Evolutionary conservation across 2,329 filamentous ascomycete genomes (phyloP).

Genomic region (Colletotrichum tropicale): DNA sequence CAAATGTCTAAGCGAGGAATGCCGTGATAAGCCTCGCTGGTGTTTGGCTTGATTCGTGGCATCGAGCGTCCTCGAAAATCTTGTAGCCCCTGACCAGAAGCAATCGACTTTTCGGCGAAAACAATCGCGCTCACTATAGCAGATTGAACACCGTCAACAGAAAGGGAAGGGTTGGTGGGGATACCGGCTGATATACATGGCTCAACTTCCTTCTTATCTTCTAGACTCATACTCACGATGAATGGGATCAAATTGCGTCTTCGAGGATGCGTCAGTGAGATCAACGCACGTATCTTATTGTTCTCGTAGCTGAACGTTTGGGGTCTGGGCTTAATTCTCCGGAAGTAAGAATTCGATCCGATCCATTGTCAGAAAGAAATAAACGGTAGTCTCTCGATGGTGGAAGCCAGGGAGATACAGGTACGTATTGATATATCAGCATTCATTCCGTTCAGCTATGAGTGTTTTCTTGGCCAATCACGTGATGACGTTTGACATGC

Average conservation of each 20-base stretch:
- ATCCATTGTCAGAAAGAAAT: background rate
- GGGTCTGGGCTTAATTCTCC: background rate
- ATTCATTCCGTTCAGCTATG: background rate
- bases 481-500: background rate
- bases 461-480: background rate
- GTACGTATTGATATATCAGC: background rate
- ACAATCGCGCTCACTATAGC: background rate
- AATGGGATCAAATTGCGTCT: background rate
- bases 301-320: background rate
- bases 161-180: background rate
- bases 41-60: background rate
- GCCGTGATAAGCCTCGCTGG: background rate
- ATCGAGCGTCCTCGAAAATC: background rate
- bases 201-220: background rate
- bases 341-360: background rate
- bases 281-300: background rate
- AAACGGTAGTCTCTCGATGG: background rate
- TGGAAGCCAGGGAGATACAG: background rate
- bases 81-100: background rate
- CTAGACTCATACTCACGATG: background rate
- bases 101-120: background rate
- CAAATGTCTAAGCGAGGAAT: background rate
- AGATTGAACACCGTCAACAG: background rate
- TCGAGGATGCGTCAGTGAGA: rapidly evolving
- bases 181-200: rapidly evolving